Conservation (phyloP, 371 early-diverging fungal genomes). For the Funneliformis caledonium region DNA sequence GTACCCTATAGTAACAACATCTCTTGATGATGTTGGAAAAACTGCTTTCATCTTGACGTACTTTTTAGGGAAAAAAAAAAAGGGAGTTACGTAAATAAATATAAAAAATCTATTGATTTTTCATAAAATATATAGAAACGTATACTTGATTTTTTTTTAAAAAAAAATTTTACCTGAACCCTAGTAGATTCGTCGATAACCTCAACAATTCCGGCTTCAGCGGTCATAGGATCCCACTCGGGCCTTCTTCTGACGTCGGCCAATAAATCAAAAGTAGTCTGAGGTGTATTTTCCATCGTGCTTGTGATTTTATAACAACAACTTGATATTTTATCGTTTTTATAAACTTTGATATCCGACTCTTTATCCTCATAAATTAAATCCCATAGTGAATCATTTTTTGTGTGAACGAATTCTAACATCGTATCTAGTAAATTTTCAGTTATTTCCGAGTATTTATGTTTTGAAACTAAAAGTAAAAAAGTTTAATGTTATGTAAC, state of each 20-base stretch:
- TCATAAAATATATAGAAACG: not conserved
- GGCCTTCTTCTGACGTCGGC: conserved; percentile 52
- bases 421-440: not conserved
- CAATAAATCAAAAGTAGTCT: conserved; percentile 59
- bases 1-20: conserved; percentile 57
- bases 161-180: conserved; percentile 9
- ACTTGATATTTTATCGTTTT: not conserved
- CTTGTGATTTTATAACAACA: conserved; percentile 55
- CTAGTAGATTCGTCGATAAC: conserved; percentile 5
- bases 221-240: conserved; percentile 64
- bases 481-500: not conserved
- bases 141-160: not conserved
- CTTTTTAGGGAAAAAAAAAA: conserved; percentile 48
- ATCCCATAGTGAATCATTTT: not conserved
- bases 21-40: conserved; percentile 65
- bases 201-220: conserved; percentile 49
- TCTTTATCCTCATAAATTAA: not conserved
- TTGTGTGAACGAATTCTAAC: not conserved
- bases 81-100: conserved; percentile 1
- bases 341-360: not conserved
- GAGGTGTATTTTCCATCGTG: conserved; percentile 51
- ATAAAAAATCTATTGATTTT: not conserved
- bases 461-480: not conserved
- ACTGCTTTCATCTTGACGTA: conserved; percentile 61
- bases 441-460: not conserved